Percentiles rank a stretch among this genome's conserved stretches.
Conservation (phyloP, 2,329 filamentous ascomycete genomes). For the Hymenotorrendiella dingleyae region DNA sequence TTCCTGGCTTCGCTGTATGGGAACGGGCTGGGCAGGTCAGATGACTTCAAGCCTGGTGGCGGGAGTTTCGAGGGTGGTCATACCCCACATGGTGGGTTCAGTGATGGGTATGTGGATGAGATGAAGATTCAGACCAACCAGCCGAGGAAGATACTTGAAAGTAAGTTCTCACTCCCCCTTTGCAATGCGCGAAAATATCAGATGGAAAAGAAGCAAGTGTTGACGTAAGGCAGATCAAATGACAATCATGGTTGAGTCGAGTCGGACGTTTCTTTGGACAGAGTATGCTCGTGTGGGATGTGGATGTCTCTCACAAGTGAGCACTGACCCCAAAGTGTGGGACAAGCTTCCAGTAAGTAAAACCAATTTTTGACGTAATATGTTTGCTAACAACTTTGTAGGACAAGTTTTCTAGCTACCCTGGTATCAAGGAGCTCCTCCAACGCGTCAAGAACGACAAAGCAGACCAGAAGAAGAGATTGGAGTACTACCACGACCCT, state of each 20-base stretch:
- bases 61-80: conserved; percentile 35
- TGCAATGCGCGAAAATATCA: no score
- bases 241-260: conserved; percentile 46
- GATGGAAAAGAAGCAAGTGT: conserved; percentile 37
- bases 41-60: conserved; percentile 43
- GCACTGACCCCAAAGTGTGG: conserved; percentile 43
- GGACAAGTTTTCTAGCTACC: conserved; percentile 20
- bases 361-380: conserved; percentile 13
- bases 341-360: conserved; percentile 47
- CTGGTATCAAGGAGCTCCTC: conserved; percentile 16
- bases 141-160: conserved; percentile 37
- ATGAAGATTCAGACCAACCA: conserved; percentile 38
- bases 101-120: conserved; percentile 39
- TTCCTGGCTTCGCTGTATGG: conserved; percentile 39
- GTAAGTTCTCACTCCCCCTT: conserved; percentile 20
- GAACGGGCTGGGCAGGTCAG: conserved; percentile 37
- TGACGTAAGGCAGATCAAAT: conserved; percentile 39
- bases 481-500: conserved; percentile 18
- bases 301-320: conserved; percentile 32
- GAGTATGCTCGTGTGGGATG: conserved; percentile 43
- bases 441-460: conserved; percentile 17
- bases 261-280: conserved; percentile 49
- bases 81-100: conserved; percentile 39
- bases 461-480: conserved; percentile 9
- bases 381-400: conserved; percentile 2